Base-by-base conservation (phyloP, 352 stramenopile genomes). In the Aphanomyces astaci region DNA sequence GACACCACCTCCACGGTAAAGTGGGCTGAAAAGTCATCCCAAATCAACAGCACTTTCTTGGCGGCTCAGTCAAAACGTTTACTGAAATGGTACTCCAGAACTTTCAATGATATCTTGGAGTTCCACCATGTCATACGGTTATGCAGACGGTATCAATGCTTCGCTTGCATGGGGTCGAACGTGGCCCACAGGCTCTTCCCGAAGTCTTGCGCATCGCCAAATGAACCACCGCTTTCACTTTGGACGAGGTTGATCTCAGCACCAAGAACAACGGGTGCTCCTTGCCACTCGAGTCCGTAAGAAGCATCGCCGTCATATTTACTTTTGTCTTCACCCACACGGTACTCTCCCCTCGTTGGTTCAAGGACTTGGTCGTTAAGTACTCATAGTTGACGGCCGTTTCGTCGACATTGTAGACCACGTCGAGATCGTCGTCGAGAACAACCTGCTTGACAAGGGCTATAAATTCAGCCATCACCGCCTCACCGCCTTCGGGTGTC, bases 361-460 rank as follows among this genome's bases (percentile, higher is more conserved):
- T 72, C 2, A 82, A 45, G 9, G 65, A 77, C 17, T 64, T 71
- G 54, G 72, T 73, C 0, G 72, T 64, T 0, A 77, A 39, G 48
- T 77, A 80, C 33, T 80, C 66, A 51, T 78, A 73, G 31, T 65
- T 73, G 0, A 78, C 51, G 0, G 63, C 65, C 31, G 63, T 69
- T 49, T 76, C 65, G 52, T 79, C 66, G 0, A 67, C 75, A 43
- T 76, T 79, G 63, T 64, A 76, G 27, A 63, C 22, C 7, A 4
- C 7, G n/a, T 25, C 17, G 36, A 63, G 57, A 10, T 32, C 17
- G 54, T 63, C 4, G 30, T 63, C 17, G 9, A 10, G 7, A 9
- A 63, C 7, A 17, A 63, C 48, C 7, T 7, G 48, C 7, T 5
- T 4, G 22, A 63, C n/a, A 5, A 9, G 54, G 36, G 7, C 48